phyloP scores from a whole-genome alignment of 192 early-diverging fungal genomes.

The Backusella westeae region DNA sequence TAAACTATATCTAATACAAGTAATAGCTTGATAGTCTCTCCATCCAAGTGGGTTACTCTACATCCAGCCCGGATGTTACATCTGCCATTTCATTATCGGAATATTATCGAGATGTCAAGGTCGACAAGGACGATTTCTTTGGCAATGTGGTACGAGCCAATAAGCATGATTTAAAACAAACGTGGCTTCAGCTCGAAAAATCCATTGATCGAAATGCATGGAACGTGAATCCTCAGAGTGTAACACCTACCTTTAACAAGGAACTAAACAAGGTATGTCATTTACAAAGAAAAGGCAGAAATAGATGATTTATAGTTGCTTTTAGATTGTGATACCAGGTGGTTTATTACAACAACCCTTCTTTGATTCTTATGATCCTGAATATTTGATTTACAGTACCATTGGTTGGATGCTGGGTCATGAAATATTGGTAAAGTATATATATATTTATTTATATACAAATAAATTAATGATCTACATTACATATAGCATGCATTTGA shows the following conservation, averaged over 20 bases:
- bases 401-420: slow-evolving; percentile 72
- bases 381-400: slow-evolving; percentile 63
- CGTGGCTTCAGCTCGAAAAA: slow-evolving; percentile 25
- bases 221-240: slow-evolving; percentile 55
- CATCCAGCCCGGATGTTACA: background rate
- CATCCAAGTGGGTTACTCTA: slow-evolving; percentile 16
- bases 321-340: slow-evolving; percentile 32
- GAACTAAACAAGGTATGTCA: slow-evolving; percentile 47
- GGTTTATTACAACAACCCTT: slow-evolving; percentile 66
- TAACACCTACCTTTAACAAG: slow-evolving; percentile 49
- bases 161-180: slow-evolving; percentile 30
- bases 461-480: background rate
- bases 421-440: slow-evolving; percentile 53
- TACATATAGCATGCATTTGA: slow-evolving; percentile 65
- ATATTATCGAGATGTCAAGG: slow-evolving; percentile 5
- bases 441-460: background rate
- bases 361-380: slow-evolving; percentile 52
- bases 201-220: slow-evolving; percentile 44
- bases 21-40: background rate
- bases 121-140: slow-evolving; percentile 1
- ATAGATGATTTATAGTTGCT: background rate
- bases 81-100: slow-evolving; percentile 15
- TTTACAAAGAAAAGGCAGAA: background rate
- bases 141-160: slow-evolving; percentile 3
- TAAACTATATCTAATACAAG: background rate